Conservation (phyloP, 495 filamentous ascomycete species). For the Clohesyomyces aquaticus region DNA sequence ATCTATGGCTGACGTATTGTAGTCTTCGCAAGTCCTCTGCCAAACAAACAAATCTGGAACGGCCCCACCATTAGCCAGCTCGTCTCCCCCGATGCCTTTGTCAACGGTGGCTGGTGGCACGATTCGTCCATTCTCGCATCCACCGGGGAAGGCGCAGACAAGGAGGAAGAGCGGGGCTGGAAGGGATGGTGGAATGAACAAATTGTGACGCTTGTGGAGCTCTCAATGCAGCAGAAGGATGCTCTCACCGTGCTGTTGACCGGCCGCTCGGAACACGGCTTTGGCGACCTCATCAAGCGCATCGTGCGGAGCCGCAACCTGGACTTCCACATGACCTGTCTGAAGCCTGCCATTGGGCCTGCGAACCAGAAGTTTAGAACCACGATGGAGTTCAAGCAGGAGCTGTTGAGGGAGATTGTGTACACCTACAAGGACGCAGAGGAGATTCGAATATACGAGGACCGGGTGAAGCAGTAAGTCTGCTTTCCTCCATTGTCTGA, state of each 20-base stretch:
- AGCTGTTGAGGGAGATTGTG: constrained; percentile 75
- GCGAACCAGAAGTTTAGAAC: constrained; percentile 71
- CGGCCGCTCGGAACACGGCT: constrained; percentile 77
- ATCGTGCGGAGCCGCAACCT: constrained; percentile 79
- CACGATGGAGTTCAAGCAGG: constrained; percentile 88
- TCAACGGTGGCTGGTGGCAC: constrained; percentile 97
- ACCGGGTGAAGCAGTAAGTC: constrained; percentile 65
- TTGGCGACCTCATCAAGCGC: constrained; percentile 77
- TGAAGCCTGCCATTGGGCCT: constrained; percentile 85
- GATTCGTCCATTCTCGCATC: constrained; percentile 81
- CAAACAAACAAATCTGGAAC: constrained; percentile 88
- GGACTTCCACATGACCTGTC: constrained; percentile 82
- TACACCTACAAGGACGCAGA: constrained; percentile 81
- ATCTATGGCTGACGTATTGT: constrained; percentile 16
- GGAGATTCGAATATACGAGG: constrained; percentile 76
- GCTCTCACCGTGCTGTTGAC: constrained; percentile 86
- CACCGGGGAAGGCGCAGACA: constrained; percentile 80
- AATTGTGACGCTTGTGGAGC: constrained; percentile 77
- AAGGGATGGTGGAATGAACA: constrained; percentile 97
- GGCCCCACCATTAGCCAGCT: constrained; percentile 73
- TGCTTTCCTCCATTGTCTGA: not conserved
- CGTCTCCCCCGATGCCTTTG: constrained; percentile 72
- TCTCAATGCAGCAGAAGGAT: constrained; percentile 87
- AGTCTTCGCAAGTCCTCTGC: constrained; percentile 91
- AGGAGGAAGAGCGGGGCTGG: constrained; percentile 85